Evolutionary conservation across 2,329 filamentous ascomycete species (phyloP).

Genomic region (Pseudocercospora fijiensis): DNA sequence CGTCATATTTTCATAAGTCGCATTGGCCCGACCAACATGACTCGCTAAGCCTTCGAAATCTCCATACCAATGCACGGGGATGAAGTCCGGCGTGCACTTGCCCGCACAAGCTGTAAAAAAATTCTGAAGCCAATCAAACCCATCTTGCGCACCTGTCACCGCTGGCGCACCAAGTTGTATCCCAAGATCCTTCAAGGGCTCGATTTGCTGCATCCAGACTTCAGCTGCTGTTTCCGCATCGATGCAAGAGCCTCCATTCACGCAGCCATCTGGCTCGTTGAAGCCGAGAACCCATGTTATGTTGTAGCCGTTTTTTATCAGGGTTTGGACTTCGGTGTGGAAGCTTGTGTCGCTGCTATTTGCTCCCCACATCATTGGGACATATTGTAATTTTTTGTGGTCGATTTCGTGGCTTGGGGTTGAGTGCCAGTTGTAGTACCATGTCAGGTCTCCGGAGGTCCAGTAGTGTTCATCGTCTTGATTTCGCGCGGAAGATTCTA

Average conservation of each 20-base stretch:
- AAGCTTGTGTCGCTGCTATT: slow-evolving; percentile 58
- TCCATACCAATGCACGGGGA: slow-evolving; percentile 59
- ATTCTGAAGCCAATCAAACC: slow-evolving; percentile 65
- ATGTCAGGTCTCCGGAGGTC: slow-evolving; percentile 62
- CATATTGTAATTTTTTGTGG: slow-evolving; percentile 63
- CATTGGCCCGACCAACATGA: slow-evolving; percentile 62
- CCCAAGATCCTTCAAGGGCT: slow-evolving; percentile 63
- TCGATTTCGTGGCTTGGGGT: slow-evolving; percentile 47
- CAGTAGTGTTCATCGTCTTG: slow-evolving; percentile 66
- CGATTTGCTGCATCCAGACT: slow-evolving; percentile 69
- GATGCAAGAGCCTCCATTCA: slow-evolving; percentile 58
- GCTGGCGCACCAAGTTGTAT: slow-evolving; percentile 69
- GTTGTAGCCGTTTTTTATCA: slow-evolving; percentile 56
- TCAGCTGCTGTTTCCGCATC: slow-evolving; percentile 60
- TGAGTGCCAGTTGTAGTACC: slow-evolving; percentile 80
- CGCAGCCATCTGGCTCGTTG: slow-evolving; percentile 71
- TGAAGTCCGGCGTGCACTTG: slow-evolving; percentile 50
- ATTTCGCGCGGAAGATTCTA: slow-evolving; percentile 51
- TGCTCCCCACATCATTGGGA: slow-evolving; percentile 77
- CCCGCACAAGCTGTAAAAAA: slow-evolving; percentile 62
- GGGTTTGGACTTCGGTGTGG: slow-evolving; percentile 56
- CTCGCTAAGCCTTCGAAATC: slow-evolving; percentile 67
- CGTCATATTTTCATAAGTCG: slow-evolving; percentile 50
- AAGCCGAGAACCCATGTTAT: slow-evolving; percentile 70
- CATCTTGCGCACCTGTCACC: slow-evolving; percentile 61